These are phyloP conservation scores for Colletotrichum nymphaeae DNA, from an alignment of 2,329 filamentous ascomycete species.

Conservation along the genomic window DNA sequence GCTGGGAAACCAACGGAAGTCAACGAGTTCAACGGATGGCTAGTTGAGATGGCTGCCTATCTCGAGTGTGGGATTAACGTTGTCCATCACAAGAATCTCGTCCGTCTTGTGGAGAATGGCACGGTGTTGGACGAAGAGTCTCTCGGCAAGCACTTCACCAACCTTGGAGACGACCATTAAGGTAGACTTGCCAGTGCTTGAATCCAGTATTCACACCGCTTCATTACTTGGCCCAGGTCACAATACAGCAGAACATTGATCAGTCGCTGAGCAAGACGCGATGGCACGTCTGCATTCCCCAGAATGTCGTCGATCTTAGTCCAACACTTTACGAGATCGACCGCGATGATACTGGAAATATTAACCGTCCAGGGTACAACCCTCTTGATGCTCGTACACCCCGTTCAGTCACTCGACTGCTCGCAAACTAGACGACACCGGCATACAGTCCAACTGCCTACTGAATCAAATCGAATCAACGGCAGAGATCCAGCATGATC, in stretches of 20 bases:
- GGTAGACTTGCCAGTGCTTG: neutral
- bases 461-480: neutral
- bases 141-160: conserved; percentile 44
- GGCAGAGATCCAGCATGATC: neutral
- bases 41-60: conserved; percentile 58
- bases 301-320: neutral
- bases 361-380: neutral
- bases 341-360: neutral
- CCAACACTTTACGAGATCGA: neutral
- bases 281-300: neutral
- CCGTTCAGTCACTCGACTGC: neutral
- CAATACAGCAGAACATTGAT: neutral
- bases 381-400: neutral
- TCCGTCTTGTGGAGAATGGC: conserved; percentile 55
- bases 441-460: neutral
- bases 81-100: conserved; percentile 52
- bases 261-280: neutral
- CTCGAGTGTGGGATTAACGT: conserved; percentile 49
- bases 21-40: conserved; percentile 69
- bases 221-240: neutral
- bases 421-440: neutral
- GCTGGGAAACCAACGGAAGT: conserved; percentile 66
- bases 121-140: conserved; percentile 47
- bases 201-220: neutral
- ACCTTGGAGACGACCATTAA: neutral